These are phyloP conservation scores for Sicyos edulis DNA, from an alignment of 306 rosid species.

Conservation along the genomic window DNA sequence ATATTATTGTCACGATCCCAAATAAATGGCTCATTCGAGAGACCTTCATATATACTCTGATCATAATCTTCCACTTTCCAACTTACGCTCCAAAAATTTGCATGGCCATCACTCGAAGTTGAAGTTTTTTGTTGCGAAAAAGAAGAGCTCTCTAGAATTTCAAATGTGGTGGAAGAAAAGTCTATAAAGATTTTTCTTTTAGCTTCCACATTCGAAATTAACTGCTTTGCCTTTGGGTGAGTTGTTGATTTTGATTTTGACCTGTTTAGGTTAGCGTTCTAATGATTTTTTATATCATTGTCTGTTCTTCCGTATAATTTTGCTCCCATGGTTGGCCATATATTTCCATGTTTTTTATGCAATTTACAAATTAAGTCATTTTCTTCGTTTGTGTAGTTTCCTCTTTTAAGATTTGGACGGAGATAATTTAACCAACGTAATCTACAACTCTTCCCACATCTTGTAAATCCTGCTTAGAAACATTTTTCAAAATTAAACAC, in stretches of 20 bases:
- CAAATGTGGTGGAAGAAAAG: constrained; percentile 2
- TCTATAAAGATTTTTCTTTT: constrained; percentile 19
- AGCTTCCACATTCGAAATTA: neutral
- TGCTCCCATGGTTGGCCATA: constrained; percentile 51
- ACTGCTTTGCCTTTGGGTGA: neutral
- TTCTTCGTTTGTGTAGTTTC: constrained; percentile 15
- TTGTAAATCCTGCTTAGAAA: constrained; percentile 45
- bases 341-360: constrained; percentile 45
- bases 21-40: constrained; percentile 60
- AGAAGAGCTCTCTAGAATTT: constrained; percentile 35
- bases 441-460: constrained; percentile 75
- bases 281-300: constrained; percentile 44
- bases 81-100: neutral
- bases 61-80: neutral
- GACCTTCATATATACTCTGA: constrained; percentile 20
- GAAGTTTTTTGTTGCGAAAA: constrained; percentile 26
- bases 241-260: neutral
- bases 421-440: constrained; percentile 63
- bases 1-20: constrained; percentile 24
- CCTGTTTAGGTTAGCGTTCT: constrained; percentile 49
- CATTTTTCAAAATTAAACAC: too few species aligned
- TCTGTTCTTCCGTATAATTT: constrained; percentile 47
- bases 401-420: constrained; percentile 50
- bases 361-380: constrained; percentile 40
- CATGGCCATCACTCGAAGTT: neutral